Evolutionary conservation across 768 basidiomycete species (phyloP).

Genomic region (Rhizopogon sp.): DNA sequence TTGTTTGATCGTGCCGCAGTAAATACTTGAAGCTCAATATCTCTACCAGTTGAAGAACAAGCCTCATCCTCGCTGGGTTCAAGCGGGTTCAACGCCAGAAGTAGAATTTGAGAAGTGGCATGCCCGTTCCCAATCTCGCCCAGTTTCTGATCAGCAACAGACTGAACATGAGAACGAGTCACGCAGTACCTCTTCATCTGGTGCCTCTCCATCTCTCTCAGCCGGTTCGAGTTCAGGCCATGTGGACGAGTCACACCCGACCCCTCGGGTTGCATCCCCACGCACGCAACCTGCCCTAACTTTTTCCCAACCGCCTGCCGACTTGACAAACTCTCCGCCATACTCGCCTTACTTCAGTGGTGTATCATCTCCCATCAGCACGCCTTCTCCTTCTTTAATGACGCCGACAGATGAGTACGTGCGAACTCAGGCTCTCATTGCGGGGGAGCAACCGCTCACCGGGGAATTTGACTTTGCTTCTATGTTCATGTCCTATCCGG

Average conservation of each 20-base stretch:
- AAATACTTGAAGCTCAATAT: background rate
- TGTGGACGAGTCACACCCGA: constrained; percentile 1
- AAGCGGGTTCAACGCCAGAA: constrained; percentile 18
- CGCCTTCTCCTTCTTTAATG: constrained; percentile 29
- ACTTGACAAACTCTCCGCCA: constrained; percentile 1
- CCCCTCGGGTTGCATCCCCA: constrained; percentile 18
- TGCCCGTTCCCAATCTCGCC: constrained; percentile 14
- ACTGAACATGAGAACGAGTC: constrained; percentile 4
- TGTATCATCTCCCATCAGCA: constrained; percentile 19
- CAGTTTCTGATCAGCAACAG: constrained; percentile 9
- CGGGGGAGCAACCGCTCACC: constrained; percentile 18
- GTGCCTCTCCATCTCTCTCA: background rate
- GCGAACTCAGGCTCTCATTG: constrained; percentile 25
- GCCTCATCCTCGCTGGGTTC: constrained; percentile 60
- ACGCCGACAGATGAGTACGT: constrained; percentile 44
- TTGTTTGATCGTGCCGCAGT: constrained; percentile 5
- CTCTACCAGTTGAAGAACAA: constrained; percentile 59
- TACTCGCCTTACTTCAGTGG: constrained; percentile 13
- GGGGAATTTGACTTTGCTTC: constrained; percentile 39
- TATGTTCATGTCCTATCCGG: constrained; percentile 33
- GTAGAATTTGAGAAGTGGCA: constrained; percentile 24
- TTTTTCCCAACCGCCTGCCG: constrained; percentile 22
- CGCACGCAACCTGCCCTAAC: constrained; percentile 26
- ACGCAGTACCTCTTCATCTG: background rate
- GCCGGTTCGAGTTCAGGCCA: background rate